Conservation (phyloP, 2,329 filamentous ascomycete genomes). For the Colletotrichum higginsianum region DNA sequence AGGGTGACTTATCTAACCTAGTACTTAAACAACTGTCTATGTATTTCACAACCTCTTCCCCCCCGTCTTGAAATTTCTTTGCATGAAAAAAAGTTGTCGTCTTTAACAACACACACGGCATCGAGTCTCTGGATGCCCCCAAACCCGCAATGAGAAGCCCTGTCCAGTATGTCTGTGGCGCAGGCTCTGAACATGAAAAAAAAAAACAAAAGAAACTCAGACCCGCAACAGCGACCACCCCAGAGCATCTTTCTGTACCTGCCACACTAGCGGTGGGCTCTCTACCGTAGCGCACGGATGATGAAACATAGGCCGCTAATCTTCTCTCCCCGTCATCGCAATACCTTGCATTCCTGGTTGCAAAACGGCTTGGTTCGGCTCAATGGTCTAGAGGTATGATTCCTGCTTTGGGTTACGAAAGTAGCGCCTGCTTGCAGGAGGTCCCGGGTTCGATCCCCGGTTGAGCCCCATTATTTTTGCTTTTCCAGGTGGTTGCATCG, state of each 20-base stretch:
- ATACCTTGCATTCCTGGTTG: background rate
- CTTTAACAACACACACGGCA: background rate
- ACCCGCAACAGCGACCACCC: background rate
- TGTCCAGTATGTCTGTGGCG: background rate
- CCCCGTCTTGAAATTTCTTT: background rate
- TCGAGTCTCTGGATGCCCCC: no score
- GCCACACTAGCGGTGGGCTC: background rate
- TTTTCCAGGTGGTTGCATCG: accelerated
- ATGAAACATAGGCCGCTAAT: slow-evolving; percentile 14
- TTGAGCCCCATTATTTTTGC: slow-evolving; percentile 46
- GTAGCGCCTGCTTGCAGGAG: slow-evolving; percentile 47
- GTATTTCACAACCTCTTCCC: background rate
- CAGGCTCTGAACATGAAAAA: background rate
- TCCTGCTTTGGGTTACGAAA: slow-evolving; percentile 50
- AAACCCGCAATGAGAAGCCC: no score
- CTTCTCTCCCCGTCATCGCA: background rate
- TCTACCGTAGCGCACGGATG: background rate
- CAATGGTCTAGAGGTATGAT: slow-evolving; percentile 55
- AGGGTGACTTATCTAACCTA: background rate
- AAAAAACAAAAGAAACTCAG: background rate
- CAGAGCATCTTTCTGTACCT: background rate
- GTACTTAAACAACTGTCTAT: no score
- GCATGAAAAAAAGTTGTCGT: background rate
- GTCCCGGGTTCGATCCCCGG: slow-evolving; percentile 54
- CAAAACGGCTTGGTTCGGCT: slow-evolving; percentile 35